Conservation (phyloP, 83 land plant genomes). For the Picea engelmannii region DNA sequence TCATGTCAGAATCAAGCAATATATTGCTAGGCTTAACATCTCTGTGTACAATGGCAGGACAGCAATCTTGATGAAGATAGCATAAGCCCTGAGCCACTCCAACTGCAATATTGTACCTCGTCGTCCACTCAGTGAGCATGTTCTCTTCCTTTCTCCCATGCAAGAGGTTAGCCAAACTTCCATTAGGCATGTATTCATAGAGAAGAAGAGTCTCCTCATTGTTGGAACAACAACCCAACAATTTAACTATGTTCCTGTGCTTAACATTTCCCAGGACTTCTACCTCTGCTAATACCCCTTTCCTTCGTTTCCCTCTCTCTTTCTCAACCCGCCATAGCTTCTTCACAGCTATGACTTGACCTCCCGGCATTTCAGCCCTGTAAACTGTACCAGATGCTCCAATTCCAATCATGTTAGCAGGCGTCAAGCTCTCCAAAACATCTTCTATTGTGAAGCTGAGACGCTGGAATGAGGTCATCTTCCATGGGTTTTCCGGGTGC, state of each 20-base stretch:
- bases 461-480: slow-evolving; percentile 57
- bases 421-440: slow-evolving; percentile 58
- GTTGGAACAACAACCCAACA: slow-evolving; percentile 76
- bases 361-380: slow-evolving; percentile 71
- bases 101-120: slow-evolving; percentile 67
- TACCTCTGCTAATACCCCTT: slow-evolving; percentile 55
- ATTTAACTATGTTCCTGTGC: slow-evolving; percentile 73
- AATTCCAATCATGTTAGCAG: slow-evolving; percentile 58
- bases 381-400: slow-evolving; percentile 79
- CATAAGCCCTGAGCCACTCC: slow-evolving; percentile 81
- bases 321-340: slow-evolving; percentile 58
- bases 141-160: slow-evolving; percentile 36
- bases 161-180: slow-evolving; percentile 64
- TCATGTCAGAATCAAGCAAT: slow-evolving; percentile 66
- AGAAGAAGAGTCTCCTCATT: slow-evolving; percentile 56
- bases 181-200: slow-evolving; percentile 89
- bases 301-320: slow-evolving; percentile 21
- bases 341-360: slow-evolving; percentile 78
- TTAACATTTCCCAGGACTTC: slow-evolving; percentile 67
- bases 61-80: slow-evolving; percentile 82
- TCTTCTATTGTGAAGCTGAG: slow-evolving; percentile 55
- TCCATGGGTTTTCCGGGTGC: slow-evolving; percentile 49
- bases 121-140: slow-evolving; percentile 54
- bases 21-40: slow-evolving; percentile 80
- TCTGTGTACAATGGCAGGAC: slow-evolving; percentile 74